Conservation (phyloP, 768 basidiomycete species). For the Tephrocybe sp. region DNA sequence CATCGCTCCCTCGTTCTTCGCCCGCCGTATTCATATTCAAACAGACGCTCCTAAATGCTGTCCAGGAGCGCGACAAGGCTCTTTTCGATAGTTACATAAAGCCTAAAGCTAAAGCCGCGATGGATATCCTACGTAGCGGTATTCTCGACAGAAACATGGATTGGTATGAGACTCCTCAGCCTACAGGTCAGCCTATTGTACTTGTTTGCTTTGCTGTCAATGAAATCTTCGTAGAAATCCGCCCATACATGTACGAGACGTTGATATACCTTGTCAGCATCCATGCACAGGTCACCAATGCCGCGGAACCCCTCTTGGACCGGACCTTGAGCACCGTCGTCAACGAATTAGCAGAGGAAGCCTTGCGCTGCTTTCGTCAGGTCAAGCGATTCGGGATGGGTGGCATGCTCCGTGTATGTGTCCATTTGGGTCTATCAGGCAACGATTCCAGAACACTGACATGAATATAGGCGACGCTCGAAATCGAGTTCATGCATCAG, state of each 20-base stretch:
- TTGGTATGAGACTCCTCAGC: slow-evolving; percentile 94
- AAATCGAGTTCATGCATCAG: slow-evolving; percentile 99
- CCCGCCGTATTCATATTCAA: background rate
- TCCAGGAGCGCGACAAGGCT: slow-evolving; percentile 82
- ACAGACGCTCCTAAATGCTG: slow-evolving; percentile 74
- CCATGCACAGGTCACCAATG: slow-evolving; percentile 86
- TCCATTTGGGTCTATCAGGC: background rate
- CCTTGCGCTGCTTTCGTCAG: slow-evolving; percentile 83
- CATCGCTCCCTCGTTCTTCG: slow-evolving; percentile 5
- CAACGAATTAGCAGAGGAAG: slow-evolving; percentile 80
- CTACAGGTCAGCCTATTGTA: slow-evolving; percentile 52
- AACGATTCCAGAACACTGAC: background rate
- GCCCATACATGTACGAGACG: slow-evolving; percentile 90
- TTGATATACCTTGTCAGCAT: slow-evolving; percentile 88
- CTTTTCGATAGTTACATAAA: slow-evolving; percentile 88
- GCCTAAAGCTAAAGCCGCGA: slow-evolving; percentile 73
- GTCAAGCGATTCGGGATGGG: slow-evolving; percentile 96
- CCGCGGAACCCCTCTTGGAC: slow-evolving; percentile 77
- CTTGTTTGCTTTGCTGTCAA: slow-evolving; percentile 24
- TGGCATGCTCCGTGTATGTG: slow-evolving; percentile 90
- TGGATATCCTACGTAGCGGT: slow-evolving; percentile 69
- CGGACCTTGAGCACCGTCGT: slow-evolving; percentile 82
- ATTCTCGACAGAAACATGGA: slow-evolving; percentile 82
- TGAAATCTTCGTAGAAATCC: slow-evolving; percentile 61
- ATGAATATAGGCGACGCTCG: slow-evolving; percentile 81